Evolutionary conservation across 768 basidiomycete genomes (phyloP).

Genomic region (Chalciporus chontae): DNA sequence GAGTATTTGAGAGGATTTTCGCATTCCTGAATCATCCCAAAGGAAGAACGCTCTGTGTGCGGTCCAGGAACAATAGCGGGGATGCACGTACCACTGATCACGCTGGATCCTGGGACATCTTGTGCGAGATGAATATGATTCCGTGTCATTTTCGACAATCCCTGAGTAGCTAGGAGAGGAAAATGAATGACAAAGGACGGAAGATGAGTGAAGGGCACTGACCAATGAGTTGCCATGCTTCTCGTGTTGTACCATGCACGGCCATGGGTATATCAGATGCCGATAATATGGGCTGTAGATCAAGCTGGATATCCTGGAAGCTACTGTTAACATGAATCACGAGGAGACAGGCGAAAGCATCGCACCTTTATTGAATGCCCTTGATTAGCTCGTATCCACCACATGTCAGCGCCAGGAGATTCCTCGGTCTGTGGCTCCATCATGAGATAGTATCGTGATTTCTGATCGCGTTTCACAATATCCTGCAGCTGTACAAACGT

Average conservation of each 20-base stretch:
- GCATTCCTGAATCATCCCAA: conserved; percentile 60
- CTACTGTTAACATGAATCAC: not conserved
- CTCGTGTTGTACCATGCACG: conserved; percentile 74
- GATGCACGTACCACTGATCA: conserved; percentile 67
- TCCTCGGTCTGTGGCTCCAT: conserved; percentile 43
- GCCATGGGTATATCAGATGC: conserved; percentile 70
- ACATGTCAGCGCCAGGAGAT: conserved; percentile 37
- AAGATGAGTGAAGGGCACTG: conserved; percentile 10
- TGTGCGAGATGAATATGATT: conserved; percentile 95
- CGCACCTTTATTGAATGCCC: conserved; percentile 81
- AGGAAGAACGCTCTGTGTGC: not conserved
- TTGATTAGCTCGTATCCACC: conserved; percentile 91
- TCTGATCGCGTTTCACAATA: conserved; percentile 66
- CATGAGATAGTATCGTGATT: conserved; percentile 59
- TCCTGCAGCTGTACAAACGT: conserved; percentile 52
- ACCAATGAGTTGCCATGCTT: conserved; percentile 76
- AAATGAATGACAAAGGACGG: not conserved
- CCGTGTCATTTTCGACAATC: conserved; percentile 79
- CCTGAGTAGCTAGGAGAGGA: conserved; percentile 49
- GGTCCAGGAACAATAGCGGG: not conserved
- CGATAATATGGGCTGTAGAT: conserved; percentile 55
- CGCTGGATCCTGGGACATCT: conserved; percentile 58
- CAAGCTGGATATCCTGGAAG: conserved; percentile 61
- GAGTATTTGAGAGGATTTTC: conserved; percentile 69
- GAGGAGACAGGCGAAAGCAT: not conserved